Evolutionary conservation across 2,329 filamentous ascomycete genomes (phyloP), one percentile per base, ranked within the genome.

Genomic region (Atkinsonella hypoxylon): DNA sequence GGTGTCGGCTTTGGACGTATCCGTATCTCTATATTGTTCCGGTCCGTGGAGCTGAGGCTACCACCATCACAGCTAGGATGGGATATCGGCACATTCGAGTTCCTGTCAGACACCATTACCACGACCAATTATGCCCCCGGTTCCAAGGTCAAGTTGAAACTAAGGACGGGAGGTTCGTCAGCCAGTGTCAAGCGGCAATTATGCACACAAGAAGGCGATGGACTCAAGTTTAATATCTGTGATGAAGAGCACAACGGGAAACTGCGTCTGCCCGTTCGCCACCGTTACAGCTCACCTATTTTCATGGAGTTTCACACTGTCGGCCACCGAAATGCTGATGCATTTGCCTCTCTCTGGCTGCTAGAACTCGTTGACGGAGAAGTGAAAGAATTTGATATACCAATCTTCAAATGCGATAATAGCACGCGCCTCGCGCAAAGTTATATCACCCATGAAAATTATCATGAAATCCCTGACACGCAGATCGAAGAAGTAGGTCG

Each of bases 1-100:
- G 93, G 93, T 11, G 83, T 97, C 55, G 87, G 93, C 0, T 97
- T 93, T 56, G 93, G 93, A 39, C 85, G 91, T 8, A 78, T 95
- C 53, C 84, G 90, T 40, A 85, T 98, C 57, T 95, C 89, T 0
- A 68, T 97, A 3, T 76, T 97, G 3, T 95, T 96, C 78, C 83
- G 91, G 30, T 90, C 87, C 30, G 80, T 96, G 42, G 90, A 95
- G 65, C 85, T 91, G 49, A 82, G 82, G 44, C 74, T 97, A 1
- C 90, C 90, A n/a, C 86, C 86, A 0, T 72, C 82, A 40, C 85
- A 95, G 67, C 77, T 96, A 4, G 89, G 91, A 10, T 97, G 91
- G 87, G 89, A 96, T 54, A 87, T 97, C 42, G 93, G 93, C 36
- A 95, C 91, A 0, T 95, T 97, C 61, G 85, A 95, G 61, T 94